Evolutionary conservation across 2,329 filamentous ascomycete species (phyloP), one percentile per base, ranked within the genome.

Genomic region (Fusarium coffeatum): DNA sequence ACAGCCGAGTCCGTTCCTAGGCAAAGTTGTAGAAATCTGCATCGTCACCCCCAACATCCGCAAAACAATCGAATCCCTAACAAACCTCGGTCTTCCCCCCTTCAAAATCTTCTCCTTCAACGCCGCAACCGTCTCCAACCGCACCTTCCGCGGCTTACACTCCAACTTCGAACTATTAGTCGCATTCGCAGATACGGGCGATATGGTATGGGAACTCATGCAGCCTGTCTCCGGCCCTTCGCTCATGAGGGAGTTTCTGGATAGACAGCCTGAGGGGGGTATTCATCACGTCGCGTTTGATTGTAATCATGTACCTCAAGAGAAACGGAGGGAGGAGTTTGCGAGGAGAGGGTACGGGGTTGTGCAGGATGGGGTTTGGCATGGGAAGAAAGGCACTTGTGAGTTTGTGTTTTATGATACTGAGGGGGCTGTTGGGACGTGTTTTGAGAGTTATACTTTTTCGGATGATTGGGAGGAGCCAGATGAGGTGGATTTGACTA

Each of bases 151-250:
- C 5, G 54, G 54, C n/a, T 4, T 11, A 13, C 4, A 32, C 13
- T 32, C 23, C 25, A 25, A 50, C 0, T 56, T 56, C 3, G 43
- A 56, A 8, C 25, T 56, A 0, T 20, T 50, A 1, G 54, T 56
- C 18, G 54, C 54, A 1, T 56, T 56, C 5, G 54, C 54, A 12
- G 30, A 41, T 5, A 22, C 23, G 1, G 54, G 54, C 0, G 43
- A 50, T n/a, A 50, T 56, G 30, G 43, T 56, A 4, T 56, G 43
- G 43, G 54, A 56, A 3, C 48, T 56, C n/a, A 56, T 56, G 54
- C 54, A 56, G 25, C 54, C 54, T 15, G 43, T 56, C 18, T 30
- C 54, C 5, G 43, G 54, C 1, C 12, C n/a, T 1, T 56, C 54
- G 6, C 23, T 56, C 0, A 56, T 56, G 54, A 20, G 34, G 13